A percentile compares a stretch with the other conserved stretches of the same genome.
These are phyloP conservation scores for Cornus suecica DNA, from an alignment of 148 eudicot genomes.

Conservation along the genomic window DNA sequence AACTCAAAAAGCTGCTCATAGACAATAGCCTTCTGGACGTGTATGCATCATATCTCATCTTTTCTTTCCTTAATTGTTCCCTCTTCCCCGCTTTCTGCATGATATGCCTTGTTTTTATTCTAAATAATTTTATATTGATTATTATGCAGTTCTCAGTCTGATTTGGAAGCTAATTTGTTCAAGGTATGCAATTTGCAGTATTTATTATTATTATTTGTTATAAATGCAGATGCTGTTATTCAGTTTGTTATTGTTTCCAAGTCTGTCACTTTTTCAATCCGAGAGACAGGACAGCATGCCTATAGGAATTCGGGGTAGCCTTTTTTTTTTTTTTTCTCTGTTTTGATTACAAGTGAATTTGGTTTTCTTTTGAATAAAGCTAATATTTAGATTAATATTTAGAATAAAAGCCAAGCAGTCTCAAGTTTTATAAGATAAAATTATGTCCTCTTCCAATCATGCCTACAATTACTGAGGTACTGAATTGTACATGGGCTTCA, in stretches of 20 bases:
- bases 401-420: neutral
- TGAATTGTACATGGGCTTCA: neutral
- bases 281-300: neutral
- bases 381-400: no score
- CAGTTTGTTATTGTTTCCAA: neutral
- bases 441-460: neutral
- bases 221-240: no score
- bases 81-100: neutral
- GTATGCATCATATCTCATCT: conserved; percentile 44
- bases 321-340: no score
- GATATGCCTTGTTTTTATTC: neutral
- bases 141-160: conserved; percentile 81
- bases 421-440: neutral
- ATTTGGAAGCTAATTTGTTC: conserved; percentile 90
- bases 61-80: neutral
- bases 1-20: conserved; percentile 86
- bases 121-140: neutral
- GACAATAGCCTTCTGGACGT: conserved; percentile 97
- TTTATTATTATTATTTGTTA: no score
- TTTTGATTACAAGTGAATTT: no score
- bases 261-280: neutral
- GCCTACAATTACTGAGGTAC: neutral
- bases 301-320: no score
- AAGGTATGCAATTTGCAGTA: conserved; percentile 50
- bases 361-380: no score